phyloP scores from a whole-genome alignment of 2,329 filamentous ascomycete genomes.

The Cladosporium sp. region DNA sequence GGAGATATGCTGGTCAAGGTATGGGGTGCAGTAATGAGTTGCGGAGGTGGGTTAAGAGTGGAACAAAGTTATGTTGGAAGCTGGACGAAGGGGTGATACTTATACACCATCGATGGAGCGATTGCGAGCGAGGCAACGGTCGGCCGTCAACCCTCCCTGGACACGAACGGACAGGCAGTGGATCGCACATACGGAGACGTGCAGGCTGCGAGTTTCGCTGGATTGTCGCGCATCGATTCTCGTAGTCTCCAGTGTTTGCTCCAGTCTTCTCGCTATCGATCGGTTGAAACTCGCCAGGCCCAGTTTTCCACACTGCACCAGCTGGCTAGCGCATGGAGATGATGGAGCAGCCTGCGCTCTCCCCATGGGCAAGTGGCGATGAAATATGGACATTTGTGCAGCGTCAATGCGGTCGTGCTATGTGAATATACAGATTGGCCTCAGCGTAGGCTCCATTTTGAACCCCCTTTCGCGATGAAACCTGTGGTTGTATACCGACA shows the following conservation, averaged over 20 bases:
- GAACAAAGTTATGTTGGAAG: not conserved
- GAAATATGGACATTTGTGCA: not conserved
- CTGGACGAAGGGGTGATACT: slow-evolving; percentile 5
- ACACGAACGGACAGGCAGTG: not conserved
- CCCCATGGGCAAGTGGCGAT: slow-evolving; percentile 12
- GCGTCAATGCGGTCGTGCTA: not conserved
- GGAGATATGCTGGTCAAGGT: not conserved
- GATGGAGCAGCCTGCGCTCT: slow-evolving; percentile 2
- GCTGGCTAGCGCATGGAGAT: slow-evolving; percentile 8
- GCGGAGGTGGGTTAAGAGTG: slow-evolving; percentile 4
- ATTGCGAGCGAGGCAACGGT: not conserved
- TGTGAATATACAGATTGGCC: not conserved
- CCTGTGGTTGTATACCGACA: not conserved
- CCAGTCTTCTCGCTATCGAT: slow-evolving; percentile 11
- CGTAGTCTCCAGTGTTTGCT: slow-evolving; percentile 13
- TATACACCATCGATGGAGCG: not conserved
- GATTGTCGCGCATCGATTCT: not conserved
- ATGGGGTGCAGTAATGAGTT: not conserved
- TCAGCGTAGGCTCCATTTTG: slow-evolving; percentile 1
- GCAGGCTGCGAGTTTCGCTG: slow-evolving; percentile 4
- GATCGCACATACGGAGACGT: slow-evolving; percentile 5
- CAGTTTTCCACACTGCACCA: slow-evolving; percentile 6
- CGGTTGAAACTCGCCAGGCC: slow-evolving; percentile 9
- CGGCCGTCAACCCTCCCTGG: not conserved
- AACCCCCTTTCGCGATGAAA: not conserved